Base-by-base conservation (phyloP, 257 asterid genomes). In the Rhazya stricta region DNA sequence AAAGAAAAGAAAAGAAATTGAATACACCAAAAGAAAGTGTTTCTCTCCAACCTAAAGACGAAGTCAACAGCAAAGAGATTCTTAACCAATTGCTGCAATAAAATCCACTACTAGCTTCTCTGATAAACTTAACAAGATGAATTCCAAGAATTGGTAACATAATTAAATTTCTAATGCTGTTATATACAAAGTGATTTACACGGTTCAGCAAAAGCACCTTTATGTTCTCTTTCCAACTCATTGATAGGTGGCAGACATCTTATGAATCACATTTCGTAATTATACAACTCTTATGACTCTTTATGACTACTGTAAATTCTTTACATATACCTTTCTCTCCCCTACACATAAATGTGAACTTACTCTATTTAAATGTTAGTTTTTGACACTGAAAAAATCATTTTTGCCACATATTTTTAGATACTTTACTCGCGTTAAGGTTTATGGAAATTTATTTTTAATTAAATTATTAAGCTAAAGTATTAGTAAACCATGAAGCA, bases 11-110 rank as follows among this genome's bases (percentile, higher is more conserved):
- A 81, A 68, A 21, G 25, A 7, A n/a, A 46, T 12, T 2, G 41
- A 43, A 5, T 13, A 41, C n/a, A 69, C 21, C 39, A 29, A 43
- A 70, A 70, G 42, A 62, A 8, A 54, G 62, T 36, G 70, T 34
- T 65, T 65, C 46, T 13, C 37, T 68, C 69, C 32, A 54, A 37
- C 39, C 36, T 53, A 53, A 75, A 75, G 71, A 37, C 18, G 67
- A 41, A 48, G 39, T 5, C 29, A 54, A 67, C 29, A 39, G 13
- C 4, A 23, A 12, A 76, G 32, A 23, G n/a, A 23, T 45, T 18
- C 53, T 21, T 34, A 27, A 73, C 25, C 7, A 11, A 48, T 21
- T 34, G 63, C 69, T 23, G 51, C 65, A 30, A 27, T 50, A 48
- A 58, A 62, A 30, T 46, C 7, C 62, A 32, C 43, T 50, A 1